Evolutionary conservation across 345 rosid species (phyloP), one percentile per base, ranked within the genome.

Genomic region (Cardamine chenopodiifolia): DNA sequence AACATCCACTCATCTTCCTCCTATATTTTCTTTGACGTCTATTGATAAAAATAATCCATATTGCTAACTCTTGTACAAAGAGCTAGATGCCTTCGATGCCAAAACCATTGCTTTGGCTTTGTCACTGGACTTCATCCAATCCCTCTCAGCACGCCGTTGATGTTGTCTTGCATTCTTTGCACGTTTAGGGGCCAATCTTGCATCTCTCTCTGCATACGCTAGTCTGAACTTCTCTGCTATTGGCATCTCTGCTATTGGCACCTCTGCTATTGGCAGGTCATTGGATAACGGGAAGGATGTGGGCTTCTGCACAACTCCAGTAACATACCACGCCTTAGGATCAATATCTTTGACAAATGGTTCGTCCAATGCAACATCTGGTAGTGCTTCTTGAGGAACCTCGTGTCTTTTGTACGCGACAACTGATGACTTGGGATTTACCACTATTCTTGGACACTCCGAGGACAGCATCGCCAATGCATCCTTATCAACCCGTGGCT

Each of bases 81-180:
- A 87, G 66, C 77, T 94, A 74, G 70, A 78, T 19, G 85, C 87
- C 77, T 74, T 66, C 11, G 95, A 76, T 54, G 96, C 95, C 63
- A 87, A 64, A 59, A 82, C 88, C 53, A 87, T 75, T 14, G 91
- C 89, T 86, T 86, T 90, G 28, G 89, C 90, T 57, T 71, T 62
- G 35, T 91, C 67, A 70, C 76, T 85, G 54, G 76, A 78, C 83
- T 60, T 78, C 84, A 85, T 72, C 90, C 91, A 85, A 67, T 90
- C 90, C 80, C 85, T 88, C 79, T 94, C 95, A 20, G 88, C 90
- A 26, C 96, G 89, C 11, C 96, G 86, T 72, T 87, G 89, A 72
- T 78, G 97, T 42, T 91, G 98, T 76, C 97, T 88, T 12, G 89
- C 85, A 22, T 91, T 94, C 81, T 91, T 91, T 0, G 97, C 97